phyloP scores from a whole-genome alignment of 176 grass and related monocot species.

The Musa itinerans region DNA sequence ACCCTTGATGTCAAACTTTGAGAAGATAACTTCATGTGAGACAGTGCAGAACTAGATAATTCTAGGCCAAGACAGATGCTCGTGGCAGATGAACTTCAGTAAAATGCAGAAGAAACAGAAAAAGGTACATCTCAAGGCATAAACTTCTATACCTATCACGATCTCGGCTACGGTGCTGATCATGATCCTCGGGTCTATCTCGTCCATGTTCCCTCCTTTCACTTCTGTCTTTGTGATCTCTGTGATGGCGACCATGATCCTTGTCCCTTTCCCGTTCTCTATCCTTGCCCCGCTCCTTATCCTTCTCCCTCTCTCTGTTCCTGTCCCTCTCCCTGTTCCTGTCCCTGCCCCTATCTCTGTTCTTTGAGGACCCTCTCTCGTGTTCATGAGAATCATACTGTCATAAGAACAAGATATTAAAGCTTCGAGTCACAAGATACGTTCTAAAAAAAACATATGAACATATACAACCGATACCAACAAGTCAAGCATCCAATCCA shows the following conservation, averaged over 20 bases:
- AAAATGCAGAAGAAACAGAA: neutral
- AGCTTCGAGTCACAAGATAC: neutral
- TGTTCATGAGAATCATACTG: constrained; percentile 35
- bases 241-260: constrained; percentile 51
- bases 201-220: constrained; percentile 38
- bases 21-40: neutral
- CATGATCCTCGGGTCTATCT: constrained; percentile 53
- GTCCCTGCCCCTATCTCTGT: constrained; percentile 50
- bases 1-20: neutral
- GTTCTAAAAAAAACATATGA: neutral
- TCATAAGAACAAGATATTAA: neutral
- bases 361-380: constrained; percentile 65
- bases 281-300: constrained; percentile 40
- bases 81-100: neutral
- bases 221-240: constrained; percentile 65
- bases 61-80: neutral
- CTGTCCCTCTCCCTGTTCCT: constrained; percentile 52
- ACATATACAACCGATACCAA: neutral
- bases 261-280: constrained; percentile 40
- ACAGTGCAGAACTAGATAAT: neutral
- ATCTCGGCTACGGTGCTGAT: constrained; percentile 42
- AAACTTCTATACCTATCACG: constrained; percentile 39
- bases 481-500: too few relatives aligned
- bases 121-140: neutral
- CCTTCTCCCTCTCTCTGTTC: constrained; percentile 40